A percentile compares a stretch with the other conserved stretches of the same genome.
Conservation (phyloP, 2,329 filamentous ascomycete species). For the Diplodia sapinea region DNA sequence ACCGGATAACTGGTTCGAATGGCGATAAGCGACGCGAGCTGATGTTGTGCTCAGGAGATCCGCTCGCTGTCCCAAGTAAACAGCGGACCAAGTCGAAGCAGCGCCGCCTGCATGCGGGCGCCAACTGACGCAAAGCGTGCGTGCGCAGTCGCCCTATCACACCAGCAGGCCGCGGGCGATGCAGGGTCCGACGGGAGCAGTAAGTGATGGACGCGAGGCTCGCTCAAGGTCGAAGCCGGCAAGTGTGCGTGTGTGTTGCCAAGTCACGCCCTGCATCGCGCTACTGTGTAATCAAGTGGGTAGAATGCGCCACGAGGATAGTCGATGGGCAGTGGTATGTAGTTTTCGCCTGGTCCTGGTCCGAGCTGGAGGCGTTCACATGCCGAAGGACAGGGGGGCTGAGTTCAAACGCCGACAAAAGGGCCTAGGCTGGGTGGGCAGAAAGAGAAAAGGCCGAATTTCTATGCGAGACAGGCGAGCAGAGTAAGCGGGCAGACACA, state of each 20-base stretch:
- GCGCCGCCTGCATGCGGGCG: no score
- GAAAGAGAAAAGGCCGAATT: background rate
- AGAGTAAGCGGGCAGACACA: background rate
- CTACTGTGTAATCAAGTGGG: background rate
- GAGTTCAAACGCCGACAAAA: background rate
- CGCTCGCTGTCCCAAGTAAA: background rate
- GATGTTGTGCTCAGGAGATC: slow-evolving; percentile 7
- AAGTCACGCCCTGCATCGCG: background rate
- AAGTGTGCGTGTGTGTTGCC: background rate
- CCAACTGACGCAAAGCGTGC: background rate
- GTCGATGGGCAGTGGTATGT: background rate
- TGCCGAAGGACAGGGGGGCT: background rate
- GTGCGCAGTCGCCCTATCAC: background rate
- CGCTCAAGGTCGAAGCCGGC: background rate
- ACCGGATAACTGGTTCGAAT: background rate
- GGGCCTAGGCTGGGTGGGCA: background rate
- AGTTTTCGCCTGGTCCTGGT: background rate
- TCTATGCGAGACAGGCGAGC: no score
- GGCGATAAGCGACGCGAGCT: background rate
- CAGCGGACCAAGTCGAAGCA: no score
- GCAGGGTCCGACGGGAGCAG: slow-evolving; percentile 13
- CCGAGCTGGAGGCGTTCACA: background rate
- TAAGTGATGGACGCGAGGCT: background rate
- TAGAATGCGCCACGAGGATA: background rate
- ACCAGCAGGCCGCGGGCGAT: background rate